Conservation (phyloP, 306 rosid genomes). For the Pterocarpus macrocarpus region DNA sequence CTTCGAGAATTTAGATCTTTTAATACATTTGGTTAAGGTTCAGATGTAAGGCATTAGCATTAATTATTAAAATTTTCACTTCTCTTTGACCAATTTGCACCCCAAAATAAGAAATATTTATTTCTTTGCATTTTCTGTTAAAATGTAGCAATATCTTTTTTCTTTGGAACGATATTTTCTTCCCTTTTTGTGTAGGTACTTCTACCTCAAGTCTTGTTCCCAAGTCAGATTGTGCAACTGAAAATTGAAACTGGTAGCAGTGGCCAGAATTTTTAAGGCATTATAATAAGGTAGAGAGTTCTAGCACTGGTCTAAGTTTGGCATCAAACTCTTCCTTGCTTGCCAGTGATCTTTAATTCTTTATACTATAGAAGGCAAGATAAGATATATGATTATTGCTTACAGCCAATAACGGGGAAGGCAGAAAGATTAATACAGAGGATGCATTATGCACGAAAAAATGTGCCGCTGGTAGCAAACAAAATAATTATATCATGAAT, state of each 20-base stretch:
- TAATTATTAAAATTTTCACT: conserved; percentile 2
- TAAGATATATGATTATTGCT: conserved; percentile 33
- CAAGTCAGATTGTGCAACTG: neutral
- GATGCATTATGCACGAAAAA: conserved; percentile 10
- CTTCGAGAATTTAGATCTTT: conserved; percentile 17
- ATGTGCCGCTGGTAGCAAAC: conserved; percentile 22
- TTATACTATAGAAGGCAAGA: neutral
- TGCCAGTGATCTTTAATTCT: neutral
- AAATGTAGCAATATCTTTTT: neutral
- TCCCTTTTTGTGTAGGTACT: neutral
- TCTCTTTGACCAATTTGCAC: neutral
- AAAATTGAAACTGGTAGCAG: conserved; percentile 8
- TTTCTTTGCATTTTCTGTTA: conserved; percentile 11
- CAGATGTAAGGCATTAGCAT: neutral
- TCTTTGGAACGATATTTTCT: neutral
- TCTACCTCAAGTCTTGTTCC: neutral
- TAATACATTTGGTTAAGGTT: conserved; percentile 31
- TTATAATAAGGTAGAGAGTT: neutral
- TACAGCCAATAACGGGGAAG: conserved; percentile 14
- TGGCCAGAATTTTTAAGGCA: neutral
- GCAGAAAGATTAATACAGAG: conserved; percentile 32
- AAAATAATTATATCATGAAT: neutral
- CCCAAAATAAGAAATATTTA: neutral
- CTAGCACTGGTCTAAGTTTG: conserved; percentile 31
- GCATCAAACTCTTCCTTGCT: conserved; percentile 14